Conservation (phyloP, 1,139 yeast species). For the Zygoascus hellenicus region DNA sequence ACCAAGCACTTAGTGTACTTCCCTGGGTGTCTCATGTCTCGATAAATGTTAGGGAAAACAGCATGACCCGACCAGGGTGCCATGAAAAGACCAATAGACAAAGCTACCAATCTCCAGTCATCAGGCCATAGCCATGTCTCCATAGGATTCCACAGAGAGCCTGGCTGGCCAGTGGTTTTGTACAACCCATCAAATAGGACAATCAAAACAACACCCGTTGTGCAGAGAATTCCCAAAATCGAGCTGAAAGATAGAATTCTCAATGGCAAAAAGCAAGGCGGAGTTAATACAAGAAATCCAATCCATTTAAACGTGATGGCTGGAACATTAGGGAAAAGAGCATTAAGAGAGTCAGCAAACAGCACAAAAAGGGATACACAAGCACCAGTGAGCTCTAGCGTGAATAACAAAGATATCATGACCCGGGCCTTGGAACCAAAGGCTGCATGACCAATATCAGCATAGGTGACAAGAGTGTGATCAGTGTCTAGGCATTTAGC, state of each 20-base stretch:
- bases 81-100: constrained; percentile 70
- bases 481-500: constrained; percentile 69
- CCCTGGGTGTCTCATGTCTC: constrained; percentile 76
- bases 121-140: constrained; percentile 44
- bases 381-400: constrained; percentile 73
- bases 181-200: constrained; percentile 59
- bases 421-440: constrained; percentile 57
- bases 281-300: constrained; percentile 55
- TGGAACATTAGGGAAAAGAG: constrained; percentile 52
- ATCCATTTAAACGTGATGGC: constrained; percentile 51
- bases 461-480: constrained; percentile 75
- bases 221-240: constrained; percentile 67
- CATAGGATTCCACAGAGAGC: constrained; percentile 58
- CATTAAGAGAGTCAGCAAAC: constrained; percentile 77
- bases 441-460: constrained; percentile 77
- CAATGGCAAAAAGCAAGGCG: constrained; percentile 63
- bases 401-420: constrained; percentile 63
- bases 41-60: constrained; percentile 70
- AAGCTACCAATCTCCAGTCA: constrained; percentile 43
- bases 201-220: constrained; percentile 54
- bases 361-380: constrained; percentile 69
- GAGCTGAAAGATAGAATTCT: constrained; percentile 66
- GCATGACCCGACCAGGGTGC: constrained; percentile 94
- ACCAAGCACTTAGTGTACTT: constrained; percentile 47
- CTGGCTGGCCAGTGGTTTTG: constrained; percentile 48